Conservation (phyloP, 2,329 filamentous ascomycete genomes). For the Trichoderma afroharzianum region DNA sequence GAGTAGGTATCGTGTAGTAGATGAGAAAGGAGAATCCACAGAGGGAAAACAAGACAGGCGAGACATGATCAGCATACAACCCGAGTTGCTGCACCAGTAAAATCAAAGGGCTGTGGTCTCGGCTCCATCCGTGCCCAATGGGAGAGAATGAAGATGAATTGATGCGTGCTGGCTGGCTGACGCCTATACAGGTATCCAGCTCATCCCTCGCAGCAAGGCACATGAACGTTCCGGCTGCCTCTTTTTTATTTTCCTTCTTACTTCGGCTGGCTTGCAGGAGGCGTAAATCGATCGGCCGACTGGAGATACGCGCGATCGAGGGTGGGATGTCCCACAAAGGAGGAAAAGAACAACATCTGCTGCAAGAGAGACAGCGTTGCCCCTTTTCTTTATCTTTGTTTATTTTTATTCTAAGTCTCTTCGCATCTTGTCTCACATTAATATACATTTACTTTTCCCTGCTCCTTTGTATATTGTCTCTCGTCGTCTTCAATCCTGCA, state of each 20-base stretch:
- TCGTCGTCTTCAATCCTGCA: neutral
- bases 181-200: neutral
- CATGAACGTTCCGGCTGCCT: neutral
- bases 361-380: neutral
- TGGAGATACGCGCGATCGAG: slow-evolving; percentile 5
- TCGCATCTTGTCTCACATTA: neutral
- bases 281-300: neutral
- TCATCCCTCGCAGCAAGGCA: neutral
- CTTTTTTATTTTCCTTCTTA: neutral
- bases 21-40: neutral
- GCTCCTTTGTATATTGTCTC: neutral
- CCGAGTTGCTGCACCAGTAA: neutral
- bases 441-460: neutral
- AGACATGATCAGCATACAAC: neutral
- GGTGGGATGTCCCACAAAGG: neutral
- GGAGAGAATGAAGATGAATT: neutral
- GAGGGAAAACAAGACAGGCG: neutral
- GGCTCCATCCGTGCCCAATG: neutral
- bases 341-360: too few relatives aligned
- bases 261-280: slow-evolving; percentile 4
- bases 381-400: too few relatives aligned
- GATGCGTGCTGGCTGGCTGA: neutral
- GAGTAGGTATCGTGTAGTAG: neutral
- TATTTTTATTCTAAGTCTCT: neutral
- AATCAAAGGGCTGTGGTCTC: neutral